phyloP scores from a whole-genome alignment of 2,329 filamentous ascomycete genomes.

The Arthrobotrys sphaeroides region DNA sequence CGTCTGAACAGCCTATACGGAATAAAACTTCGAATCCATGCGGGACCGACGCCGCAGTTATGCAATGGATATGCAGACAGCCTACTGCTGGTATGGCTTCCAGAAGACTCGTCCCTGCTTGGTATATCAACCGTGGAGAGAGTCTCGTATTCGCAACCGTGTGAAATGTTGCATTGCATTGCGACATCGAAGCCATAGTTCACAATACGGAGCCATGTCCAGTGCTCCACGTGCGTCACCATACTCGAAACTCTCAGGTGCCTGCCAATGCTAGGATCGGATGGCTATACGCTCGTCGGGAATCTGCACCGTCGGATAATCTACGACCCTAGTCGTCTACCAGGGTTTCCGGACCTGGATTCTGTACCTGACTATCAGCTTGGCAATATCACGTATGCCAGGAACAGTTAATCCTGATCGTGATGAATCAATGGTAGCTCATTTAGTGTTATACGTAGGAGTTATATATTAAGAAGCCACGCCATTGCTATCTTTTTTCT shows the following conservation, averaged over 20 bases:
- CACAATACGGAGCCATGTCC: not conserved
- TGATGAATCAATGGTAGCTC: not conserved
- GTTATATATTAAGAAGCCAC: constrained; percentile 16
- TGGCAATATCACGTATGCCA: constrained; percentile 10
- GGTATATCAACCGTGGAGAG: not conserved
- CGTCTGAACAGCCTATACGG: constrained; percentile 6
- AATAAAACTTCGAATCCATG: not conserved
- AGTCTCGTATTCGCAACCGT: constrained; percentile 9
- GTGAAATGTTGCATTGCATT: constrained; percentile 2
- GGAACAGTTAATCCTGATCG: not conserved
- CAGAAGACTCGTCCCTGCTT: constrained; percentile 6
- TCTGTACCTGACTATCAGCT: constrained; percentile 51
- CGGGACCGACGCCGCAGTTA: not conserved
- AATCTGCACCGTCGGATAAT: constrained; percentile 52
- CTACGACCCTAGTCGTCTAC: constrained; percentile 20
- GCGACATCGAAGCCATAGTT: constrained; percentile 13
- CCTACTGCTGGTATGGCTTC: not conserved
- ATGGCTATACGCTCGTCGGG: constrained; percentile 44
- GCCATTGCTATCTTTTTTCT: not conserved
- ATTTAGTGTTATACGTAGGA: not conserved
- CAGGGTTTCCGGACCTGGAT: constrained; percentile 8
- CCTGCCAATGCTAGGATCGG: constrained; percentile 9
- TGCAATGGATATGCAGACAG: not conserved
- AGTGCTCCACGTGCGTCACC: constrained; percentile 5
- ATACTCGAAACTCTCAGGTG: not conserved